Percentiles rank a stretch among this genome's conserved stretches.
Evolutionary conservation across 257 asterid species (phyloP).

Genomic region (Linderniella brevidens): DNA sequence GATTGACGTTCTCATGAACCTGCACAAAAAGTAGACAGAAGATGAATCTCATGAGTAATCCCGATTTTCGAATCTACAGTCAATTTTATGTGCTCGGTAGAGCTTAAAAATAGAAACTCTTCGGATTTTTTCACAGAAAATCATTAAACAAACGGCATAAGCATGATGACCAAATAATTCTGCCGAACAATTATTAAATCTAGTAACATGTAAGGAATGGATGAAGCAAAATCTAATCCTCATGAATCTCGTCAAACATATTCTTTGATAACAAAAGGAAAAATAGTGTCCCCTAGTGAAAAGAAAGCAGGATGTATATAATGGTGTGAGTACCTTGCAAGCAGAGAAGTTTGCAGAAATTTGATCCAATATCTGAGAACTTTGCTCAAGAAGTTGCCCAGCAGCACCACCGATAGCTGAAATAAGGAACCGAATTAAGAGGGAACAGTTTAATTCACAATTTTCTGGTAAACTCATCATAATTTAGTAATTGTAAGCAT

Average conservation of each 20-base stretch:
- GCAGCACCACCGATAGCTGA: constrained; percentile 69
- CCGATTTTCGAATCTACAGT: too few species aligned
- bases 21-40: not conserved
- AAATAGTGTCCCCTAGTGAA: not conserved
- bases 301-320: not conserved
- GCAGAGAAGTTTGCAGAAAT: constrained; percentile 58
- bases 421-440: constrained; percentile 12
- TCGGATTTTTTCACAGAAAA: too few species aligned
- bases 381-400: constrained; percentile 71
- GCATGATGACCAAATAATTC: too few species aligned
- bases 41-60: not conserved
- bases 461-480: too few species aligned
- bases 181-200: too few species aligned
- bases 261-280: not conserved
- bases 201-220: too few species aligned
- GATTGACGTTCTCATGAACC: constrained; percentile 2
- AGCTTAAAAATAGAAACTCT: too few species aligned
- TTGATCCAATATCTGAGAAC: constrained; percentile 58
- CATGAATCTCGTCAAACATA: too few species aligned
- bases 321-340: constrained; percentile 33
- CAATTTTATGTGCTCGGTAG: not conserved
- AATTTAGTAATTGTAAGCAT: too few species aligned
- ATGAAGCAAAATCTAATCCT: too few species aligned
- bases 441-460: not conserved
- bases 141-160: too few species aligned